Evolutionary conservation across 169 alveolate species (phyloP).

Genomic region (Pseudocohnilembus persalinus): DNA sequence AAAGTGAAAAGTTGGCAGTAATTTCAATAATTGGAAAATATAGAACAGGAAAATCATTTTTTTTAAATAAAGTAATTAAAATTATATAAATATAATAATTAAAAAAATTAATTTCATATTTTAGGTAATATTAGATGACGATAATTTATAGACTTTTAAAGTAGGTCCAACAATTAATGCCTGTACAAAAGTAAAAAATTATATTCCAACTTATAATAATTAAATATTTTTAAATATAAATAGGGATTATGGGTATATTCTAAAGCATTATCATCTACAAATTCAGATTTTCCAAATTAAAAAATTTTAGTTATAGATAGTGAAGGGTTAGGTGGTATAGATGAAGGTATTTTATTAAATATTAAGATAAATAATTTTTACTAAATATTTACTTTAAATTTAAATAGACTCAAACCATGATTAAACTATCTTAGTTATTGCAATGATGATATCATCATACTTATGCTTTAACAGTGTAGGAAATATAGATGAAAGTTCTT

Average conservation of each 20-base stretch:
- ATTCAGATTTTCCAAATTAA: constrained; percentile 46
- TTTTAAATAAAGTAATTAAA: constrained; percentile 63
- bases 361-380: too few relatives aligned
- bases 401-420: constrained; percentile 80
- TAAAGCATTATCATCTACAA: constrained; percentile 54
- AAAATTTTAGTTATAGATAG: constrained; percentile 69
- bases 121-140: too few relatives aligned
- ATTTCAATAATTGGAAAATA: constrained; percentile 74
- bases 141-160: too few relatives aligned
- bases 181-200: constrained; percentile 65
- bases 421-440: constrained; percentile 63
- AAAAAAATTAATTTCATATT: too few relatives aligned
- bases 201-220: background rate
- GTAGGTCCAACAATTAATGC: constrained; percentile 80
- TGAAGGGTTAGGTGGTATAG: constrained; percentile 82
- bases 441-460: constrained; percentile 60
- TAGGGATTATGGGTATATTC: constrained; percentile 76
- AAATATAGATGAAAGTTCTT: constrained; percentile 73
- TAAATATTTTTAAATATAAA: background rate
- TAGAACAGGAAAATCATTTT: constrained; percentile 72
- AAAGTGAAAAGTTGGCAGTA: constrained; percentile 65
- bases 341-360: too few relatives aligned
- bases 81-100: constrained; percentile 55
- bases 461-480: constrained; percentile 74
- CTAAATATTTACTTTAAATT: too few relatives aligned